Percentiles rank a stretch among this genome's conserved stretches.
These are phyloP conservation scores for Mycena indigotica DNA, from an alignment of 768 basidiomycete genomes.

Conservation along the genomic window DNA sequence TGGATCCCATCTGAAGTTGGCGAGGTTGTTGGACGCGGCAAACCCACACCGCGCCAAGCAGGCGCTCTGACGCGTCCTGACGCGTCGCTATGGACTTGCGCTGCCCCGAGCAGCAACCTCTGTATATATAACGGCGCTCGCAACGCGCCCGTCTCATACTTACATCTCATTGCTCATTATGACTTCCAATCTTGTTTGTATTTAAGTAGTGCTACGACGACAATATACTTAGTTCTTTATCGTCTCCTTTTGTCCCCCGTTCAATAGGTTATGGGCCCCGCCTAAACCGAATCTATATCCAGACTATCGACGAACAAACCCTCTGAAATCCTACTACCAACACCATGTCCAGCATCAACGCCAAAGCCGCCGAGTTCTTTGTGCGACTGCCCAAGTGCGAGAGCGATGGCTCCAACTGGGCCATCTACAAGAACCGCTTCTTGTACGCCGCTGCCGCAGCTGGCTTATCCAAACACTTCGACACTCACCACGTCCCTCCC, in stretches of 20 bases:
- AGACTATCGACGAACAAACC: not conserved
- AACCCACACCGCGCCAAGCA: no score
- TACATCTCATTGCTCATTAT: no score
- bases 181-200: no score
- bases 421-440: conserved; percentile 20
- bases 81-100: no score
- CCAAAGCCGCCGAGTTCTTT: conserved; percentile 5
- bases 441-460: conserved; percentile 14
- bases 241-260: not conserved
- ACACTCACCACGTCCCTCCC: not conserved
- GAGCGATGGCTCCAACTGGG: conserved; percentile 24
- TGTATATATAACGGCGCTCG: no score
- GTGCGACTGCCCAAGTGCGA: conserved; percentile 21
- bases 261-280: conserved; percentile 18
- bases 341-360: conserved; percentile 5
- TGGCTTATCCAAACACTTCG: not conserved
- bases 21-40: no score
- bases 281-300: conserved; percentile 4
- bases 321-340: not conserved
- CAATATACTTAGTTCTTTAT: conserved; percentile 20
- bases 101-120: no score
- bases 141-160: no score
- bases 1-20: not conserved
- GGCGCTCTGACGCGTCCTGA: no score
- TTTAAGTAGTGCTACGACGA: no score